Base-by-base conservation (phyloP, 441 rosid species). In the Erodium chrysanthum region DNA sequence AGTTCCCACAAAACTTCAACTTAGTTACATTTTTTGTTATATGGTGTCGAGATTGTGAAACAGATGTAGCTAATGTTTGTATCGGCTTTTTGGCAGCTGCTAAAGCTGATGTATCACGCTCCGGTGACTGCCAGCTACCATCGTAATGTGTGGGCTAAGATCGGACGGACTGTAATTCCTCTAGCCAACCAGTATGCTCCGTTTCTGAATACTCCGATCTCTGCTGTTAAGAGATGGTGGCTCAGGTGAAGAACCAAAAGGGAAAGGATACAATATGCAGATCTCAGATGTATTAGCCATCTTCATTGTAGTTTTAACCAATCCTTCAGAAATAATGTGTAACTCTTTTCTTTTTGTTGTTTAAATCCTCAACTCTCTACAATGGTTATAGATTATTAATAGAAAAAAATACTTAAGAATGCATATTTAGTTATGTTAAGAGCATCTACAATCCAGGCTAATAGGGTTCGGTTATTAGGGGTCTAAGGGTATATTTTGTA, bases 31-130 rank as follows among this genome's bases (percentile, higher is more conserved):
- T 11, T 9, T 40, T 40, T 9, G 14, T 3, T 11, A 0, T 52
- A n/a, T 44, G 52, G 12, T 44, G n/a, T 44, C 52, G 14, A 44
- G 52, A 44, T 44, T 3, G n/a, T 12, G 17, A 44, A n/a, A 44
- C 37, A 33, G 15, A n/a, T 44, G 17, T 52, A 17, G 21, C 59
- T 52, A 17, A 4, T 56, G n/a, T 9, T 22, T 20, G 29, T 22
- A 14, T 9, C 25, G 9, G 64, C 46, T 71, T 33, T 63, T 0
- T 76, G 70, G 70, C 89, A 94, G 97, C 88, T 91, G 21, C 64
- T 94, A 85, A 94, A 94, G 86, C 92, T 89, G 72, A 91, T 94
- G 99, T 85, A 91, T 82, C 92, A 90, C 10, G 96, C 99, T 20
- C 99, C 99, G 4, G 91, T 84, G 18, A 84, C 94, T 15, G 89